These are phyloP conservation scores for Globisporangium nunn DNA, from an alignment of 352 stramenopile genomes.

Conservation along the genomic window DNA sequence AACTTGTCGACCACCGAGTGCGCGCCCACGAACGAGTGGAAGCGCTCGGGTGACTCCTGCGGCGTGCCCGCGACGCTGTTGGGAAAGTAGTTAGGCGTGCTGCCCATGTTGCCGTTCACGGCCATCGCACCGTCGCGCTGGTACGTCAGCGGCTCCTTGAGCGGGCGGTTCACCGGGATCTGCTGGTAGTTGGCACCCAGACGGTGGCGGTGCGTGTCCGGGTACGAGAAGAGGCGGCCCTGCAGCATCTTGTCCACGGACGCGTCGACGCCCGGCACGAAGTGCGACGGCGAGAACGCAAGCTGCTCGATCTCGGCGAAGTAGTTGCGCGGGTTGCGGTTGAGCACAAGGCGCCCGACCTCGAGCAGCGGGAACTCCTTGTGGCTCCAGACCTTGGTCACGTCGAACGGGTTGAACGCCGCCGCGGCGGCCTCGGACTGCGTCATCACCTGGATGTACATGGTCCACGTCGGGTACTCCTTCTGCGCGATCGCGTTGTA, in stretches of 20 bases:
- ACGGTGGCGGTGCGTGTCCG: conserved; percentile 83
- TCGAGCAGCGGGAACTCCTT: conserved; percentile 78
- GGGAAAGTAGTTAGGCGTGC: conserved; percentile 83
- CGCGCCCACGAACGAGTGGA: conserved; percentile 28
- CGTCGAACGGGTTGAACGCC: conserved; percentile 88
- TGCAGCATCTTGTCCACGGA: conserved; percentile 87
- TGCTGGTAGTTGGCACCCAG: conserved; percentile 87
- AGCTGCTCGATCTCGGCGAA: conserved; percentile 91
- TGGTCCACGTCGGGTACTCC: conserved; percentile 60
- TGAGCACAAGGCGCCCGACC: conserved; percentile 84
- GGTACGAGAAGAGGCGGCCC: conserved; percentile 86
- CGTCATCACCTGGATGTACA: conserved; percentile 91
- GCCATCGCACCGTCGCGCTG: conserved; percentile 81
- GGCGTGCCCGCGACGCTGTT: conserved; percentile 68
- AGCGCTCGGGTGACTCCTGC: conserved; percentile 20
- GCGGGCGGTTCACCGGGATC: conserved; percentile 84
- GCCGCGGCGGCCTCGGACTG: conserved; percentile 47
- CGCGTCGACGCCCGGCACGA: conserved; percentile 89
- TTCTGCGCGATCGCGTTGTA: conserved; percentile 82
- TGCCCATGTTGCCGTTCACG: conserved; percentile 66
- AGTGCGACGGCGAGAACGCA: conserved; percentile 87
- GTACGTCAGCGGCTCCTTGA: conserved; percentile 70
- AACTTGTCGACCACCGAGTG: conserved; percentile 44
- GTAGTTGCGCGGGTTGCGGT: conserved; percentile 91
- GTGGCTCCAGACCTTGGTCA: conserved; percentile 93